phyloP scores from a whole-genome alignment of 257 asterid genomes.

The Plantago major region DNA sequence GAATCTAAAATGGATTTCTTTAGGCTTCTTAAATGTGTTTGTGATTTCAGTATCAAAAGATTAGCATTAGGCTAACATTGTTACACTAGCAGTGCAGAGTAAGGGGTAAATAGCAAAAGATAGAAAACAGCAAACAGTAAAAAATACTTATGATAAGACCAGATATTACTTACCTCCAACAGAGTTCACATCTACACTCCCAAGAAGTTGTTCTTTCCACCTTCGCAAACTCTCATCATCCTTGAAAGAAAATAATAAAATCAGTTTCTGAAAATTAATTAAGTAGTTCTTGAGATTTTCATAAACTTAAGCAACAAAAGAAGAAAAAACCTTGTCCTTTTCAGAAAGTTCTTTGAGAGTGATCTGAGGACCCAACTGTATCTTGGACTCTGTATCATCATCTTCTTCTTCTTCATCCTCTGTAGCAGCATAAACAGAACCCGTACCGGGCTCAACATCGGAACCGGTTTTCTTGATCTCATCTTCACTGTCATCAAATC shows the following conservation, averaged over 20 bases:
- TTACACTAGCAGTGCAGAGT: neutral
- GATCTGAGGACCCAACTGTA: slow-evolving; percentile 55
- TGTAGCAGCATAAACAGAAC: slow-evolving; percentile 30
- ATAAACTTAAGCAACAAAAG: neutral
- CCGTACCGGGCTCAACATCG: slow-evolving; percentile 30
- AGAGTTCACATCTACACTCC: slow-evolving; percentile 48
- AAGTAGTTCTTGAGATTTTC: neutral
- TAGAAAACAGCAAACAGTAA: neutral
- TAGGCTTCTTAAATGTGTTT: neutral
- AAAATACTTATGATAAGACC: too few species aligned
- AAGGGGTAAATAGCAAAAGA: neutral
- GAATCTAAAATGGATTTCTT: slow-evolving; percentile 3
- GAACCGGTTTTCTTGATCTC: slow-evolving; percentile 17
- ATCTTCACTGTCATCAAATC: slow-evolving; percentile 27
- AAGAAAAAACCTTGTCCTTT: slow-evolving; percentile 50
- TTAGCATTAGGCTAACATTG: neutral
- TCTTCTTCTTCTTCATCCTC: slow-evolving; percentile 63
- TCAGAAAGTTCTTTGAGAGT: slow-evolving; percentile 60
- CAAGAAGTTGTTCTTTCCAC: slow-evolving; percentile 76
- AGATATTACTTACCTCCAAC: slow-evolving; percentile 41
- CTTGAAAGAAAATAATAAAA: slow-evolving; percentile 22
- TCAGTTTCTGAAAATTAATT: neutral
- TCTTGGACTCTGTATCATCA: slow-evolving; percentile 37
- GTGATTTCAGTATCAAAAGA: too few species aligned
- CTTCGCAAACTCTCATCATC: slow-evolving; percentile 74